Evolutionary conservation across 257 asterid species (phyloP), one percentile per base, ranked within the genome.

Genomic region (Eustoma russellianum): DNA sequence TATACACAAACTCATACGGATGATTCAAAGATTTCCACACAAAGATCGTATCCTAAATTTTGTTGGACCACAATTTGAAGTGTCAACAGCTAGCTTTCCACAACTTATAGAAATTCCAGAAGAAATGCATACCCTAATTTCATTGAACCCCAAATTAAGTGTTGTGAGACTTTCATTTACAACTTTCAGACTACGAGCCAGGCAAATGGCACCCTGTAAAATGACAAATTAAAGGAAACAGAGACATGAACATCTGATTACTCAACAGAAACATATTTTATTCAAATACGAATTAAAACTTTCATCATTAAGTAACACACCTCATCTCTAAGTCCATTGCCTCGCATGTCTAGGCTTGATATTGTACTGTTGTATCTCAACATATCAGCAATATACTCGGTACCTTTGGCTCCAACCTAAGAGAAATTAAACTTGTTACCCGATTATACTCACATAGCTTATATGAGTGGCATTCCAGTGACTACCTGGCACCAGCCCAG

Each of bases 401-500:
- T 79, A 52, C 98, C 98, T 51, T 55, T 75, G 40, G 92, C 69
- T 70, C 96, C 95, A 52, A 91, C 82, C 98, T 91, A 79, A 48
- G 57, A 62, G 48, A 50, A 45, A 44, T 50, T 17, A 48, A 55
- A 60, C 41, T 41, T 51, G 69, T 59, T 55, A 65, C 55, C 51
- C 45, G 66, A 52, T 60, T 66, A 16, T 41, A 14, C 24, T 5
- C 24, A 17, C 50, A 65, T 19, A 41, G 50, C 48, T 17, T 46
- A 41, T 24, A 34, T 33, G 43, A 55, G 7, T 47, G 17, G 49
- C 11, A 43, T 43, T 59, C 46, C 28, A 50, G 19, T 48, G 47
- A 69, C 72, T 74, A 87, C 98, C 96, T 87, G 94, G 79, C 96
- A 91, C 98, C 98, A 91, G 53, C 95, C 96, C 54, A 91, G 94